Base-by-base conservation (phyloP, 2,329 filamentous ascomycete genomes). In the Aureobasidium lini region DNA sequence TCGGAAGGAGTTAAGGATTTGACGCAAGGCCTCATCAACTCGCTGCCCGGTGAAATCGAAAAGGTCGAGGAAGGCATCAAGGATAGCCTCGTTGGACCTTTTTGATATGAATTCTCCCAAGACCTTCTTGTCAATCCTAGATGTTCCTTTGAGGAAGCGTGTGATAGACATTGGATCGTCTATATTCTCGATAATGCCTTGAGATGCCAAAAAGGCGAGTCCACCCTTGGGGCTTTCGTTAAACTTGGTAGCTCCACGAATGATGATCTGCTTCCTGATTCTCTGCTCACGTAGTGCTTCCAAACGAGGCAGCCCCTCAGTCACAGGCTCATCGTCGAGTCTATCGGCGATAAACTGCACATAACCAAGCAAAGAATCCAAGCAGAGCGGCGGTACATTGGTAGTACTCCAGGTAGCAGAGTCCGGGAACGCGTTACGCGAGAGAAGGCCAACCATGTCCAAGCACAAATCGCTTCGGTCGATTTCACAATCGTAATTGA, bases 331-430 rank as follows among this genome's bases (percentile, higher is more conserved):
- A 57, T 94, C 84, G 53, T 95, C 84, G 16, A 97, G 76, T 59
- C 94, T 84, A 70, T 96, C 91, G 1, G 90, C 88, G 64, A 99
- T 87, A 64, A 90, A 96, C 69, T 96, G 92, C 36, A 99, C 84
- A 67, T 92, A 97, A 15, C 90, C 87, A 28, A 99, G 79, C 10
- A 99, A 78, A 9, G 94, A 91, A 74, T 99, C 94, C 23, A 99
- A 79, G 68, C 94, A 99, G 2, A 99, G 77, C 0, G 94, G 94
- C 15, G 94, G 94, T 1, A 99, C 95, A 70, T 95, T 99, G 5
- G 93, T 96, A 10, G 94, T 99, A 72, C 95, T 99, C 94, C 94
- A 99, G 6, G 92, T 96, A 6, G 93, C 94, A 8, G 94, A 96
- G 71, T 99, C 94, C 0, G 94, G 95, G 64, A 99, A 88, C 2